Percentiles rank a stretch among this genome's conserved stretches.
phyloP scores from a whole-genome alignment of 139 green algal genomes.

The Limnomonas spitsbergensis region DNA sequence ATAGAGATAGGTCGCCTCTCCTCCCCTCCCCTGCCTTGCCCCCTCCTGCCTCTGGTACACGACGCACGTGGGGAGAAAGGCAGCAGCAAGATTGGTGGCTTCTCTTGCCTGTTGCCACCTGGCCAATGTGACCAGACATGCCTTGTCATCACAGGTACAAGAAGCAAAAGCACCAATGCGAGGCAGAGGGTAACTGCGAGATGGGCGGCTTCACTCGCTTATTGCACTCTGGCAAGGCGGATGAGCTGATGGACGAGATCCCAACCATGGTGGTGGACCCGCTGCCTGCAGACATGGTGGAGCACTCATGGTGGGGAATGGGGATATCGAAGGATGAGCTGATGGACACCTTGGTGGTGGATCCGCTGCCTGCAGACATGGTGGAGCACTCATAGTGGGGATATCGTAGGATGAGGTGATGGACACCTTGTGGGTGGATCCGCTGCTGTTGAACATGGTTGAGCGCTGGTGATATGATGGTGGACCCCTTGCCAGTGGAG shows the following conservation, averaged over 20 bases:
- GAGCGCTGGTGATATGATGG: too few species aligned
- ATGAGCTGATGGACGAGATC: conserved; percentile 91
- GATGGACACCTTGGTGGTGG: conserved; percentile 90
- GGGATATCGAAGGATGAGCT: too few species aligned
- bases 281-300: conserved; percentile 66
- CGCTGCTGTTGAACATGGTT: conserved; percentile 67
- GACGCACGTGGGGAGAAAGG: too few species aligned
- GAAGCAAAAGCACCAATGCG: conserved; percentile 74
- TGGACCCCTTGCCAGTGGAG: too few species aligned
- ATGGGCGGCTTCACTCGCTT: conserved; percentile 88
- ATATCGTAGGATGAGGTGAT: conserved; percentile 95
- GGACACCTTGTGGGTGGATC: conserved; percentile 88
- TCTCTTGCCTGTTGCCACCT: too few species aligned
- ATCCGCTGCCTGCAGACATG: conserved; percentile 71
- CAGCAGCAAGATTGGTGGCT: too few species aligned
- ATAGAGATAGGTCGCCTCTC: too few species aligned
- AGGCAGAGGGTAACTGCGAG: conserved; percentile 52
- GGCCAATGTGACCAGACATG: too few species aligned
- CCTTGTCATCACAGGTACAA: conserved; percentile 67
- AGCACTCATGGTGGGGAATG: conserved; percentile 57
- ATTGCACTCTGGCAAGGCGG: conserved; percentile 81
- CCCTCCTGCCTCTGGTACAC: too few species aligned
- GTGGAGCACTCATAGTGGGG: conserved; percentile 66
- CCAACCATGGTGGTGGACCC: conserved; percentile 90
- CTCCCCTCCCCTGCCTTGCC: too few species aligned